Evolutionary conservation across 2,329 filamentous ascomycete species (phyloP).

Genomic region (Pseudocercospora musae): DNA sequence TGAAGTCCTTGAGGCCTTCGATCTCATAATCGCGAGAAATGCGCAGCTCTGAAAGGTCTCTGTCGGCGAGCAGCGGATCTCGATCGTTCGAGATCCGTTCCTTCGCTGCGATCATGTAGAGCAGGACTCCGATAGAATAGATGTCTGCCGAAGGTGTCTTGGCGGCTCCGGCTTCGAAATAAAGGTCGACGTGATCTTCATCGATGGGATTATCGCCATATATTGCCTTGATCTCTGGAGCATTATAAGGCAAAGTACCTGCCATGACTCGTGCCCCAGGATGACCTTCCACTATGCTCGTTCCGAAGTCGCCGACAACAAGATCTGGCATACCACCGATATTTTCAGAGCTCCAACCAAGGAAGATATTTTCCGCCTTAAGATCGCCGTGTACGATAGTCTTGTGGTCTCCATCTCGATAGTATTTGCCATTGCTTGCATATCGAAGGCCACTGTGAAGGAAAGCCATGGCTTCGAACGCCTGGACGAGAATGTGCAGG

Average conservation of each 20-base stretch:
- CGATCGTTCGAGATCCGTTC: not conserved
- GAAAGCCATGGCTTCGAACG: constrained; percentile 16
- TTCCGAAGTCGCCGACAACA: constrained; percentile 20
- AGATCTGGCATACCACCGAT: constrained; percentile 15
- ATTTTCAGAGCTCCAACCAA: constrained; percentile 9
- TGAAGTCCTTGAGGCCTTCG: not conserved
- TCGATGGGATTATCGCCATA: not conserved
- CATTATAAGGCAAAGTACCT: not conserved
- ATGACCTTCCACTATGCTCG: not conserved
- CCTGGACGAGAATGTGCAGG: constrained; percentile 18
- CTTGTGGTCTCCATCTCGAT: constrained; percentile 4
- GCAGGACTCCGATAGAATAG: constrained; percentile 20
- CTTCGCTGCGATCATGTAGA: constrained; percentile 13
- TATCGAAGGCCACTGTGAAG: constrained; percentile 19
- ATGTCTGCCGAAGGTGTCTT: constrained; percentile 14
- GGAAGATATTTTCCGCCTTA: constrained; percentile 18
- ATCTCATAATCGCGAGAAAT: not conserved
- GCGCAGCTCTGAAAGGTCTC: not conserved
- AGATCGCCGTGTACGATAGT: constrained; percentile 20
- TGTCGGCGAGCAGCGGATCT: not conserved
- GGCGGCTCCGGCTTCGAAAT: not conserved
- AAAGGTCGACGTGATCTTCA: not conserved
- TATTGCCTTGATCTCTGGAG: not conserved
- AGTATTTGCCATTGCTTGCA: constrained; percentile 7
- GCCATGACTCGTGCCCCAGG: not conserved